Evolutionary conservation across 2,329 filamentous ascomycete species (phyloP).

Genomic region (Ramichloridium luteum): DNA sequence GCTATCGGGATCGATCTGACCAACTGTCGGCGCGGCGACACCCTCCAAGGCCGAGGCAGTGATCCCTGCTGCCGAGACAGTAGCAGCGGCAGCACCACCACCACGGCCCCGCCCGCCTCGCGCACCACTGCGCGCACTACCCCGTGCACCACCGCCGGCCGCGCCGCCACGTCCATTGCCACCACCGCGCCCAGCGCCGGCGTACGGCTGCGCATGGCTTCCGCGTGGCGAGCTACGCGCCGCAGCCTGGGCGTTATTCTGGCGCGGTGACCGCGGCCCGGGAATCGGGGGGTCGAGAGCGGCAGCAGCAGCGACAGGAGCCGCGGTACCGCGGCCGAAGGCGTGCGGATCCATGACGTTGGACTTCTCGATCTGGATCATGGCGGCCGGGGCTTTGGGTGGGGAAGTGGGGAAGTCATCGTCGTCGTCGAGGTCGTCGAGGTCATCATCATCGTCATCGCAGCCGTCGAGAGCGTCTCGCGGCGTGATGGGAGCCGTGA

Average conservation of each 20-base stretch:
- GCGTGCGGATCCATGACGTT: conserved; percentile 37
- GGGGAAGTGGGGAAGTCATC: conserved; percentile 18
- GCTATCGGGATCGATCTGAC: conserved; percentile 28
- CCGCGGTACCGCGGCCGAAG: conserved; percentile 30
- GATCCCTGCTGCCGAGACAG: conserved; percentile 5
- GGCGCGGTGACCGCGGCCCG: conserved; percentile 12
- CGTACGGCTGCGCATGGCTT: conserved; percentile 10
- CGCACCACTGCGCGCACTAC: conserved; percentile 16
- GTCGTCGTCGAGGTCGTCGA: conserved; percentile 11
- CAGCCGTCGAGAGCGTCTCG: too few species aligned
- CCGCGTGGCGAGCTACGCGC: conserved; percentile 12
- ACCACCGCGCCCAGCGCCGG: conserved; percentile 14
- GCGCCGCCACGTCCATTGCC: conserved; percentile 14
- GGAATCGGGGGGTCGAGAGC: conserved; percentile 5
- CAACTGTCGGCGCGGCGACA: too few species aligned
- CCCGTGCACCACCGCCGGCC: conserved; percentile 15
- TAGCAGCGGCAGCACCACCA: conserved; percentile 1
- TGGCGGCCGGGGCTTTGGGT: conserved; percentile 22
- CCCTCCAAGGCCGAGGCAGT: too few species aligned
- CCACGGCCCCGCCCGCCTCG: conserved; percentile 10
- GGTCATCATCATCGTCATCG: conserved; percentile 6
- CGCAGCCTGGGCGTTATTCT: conserved; percentile 1
- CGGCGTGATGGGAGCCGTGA: not conserved
- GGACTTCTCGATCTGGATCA: conserved; percentile 17
- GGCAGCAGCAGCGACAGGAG: conserved; percentile 2